Evolutionary conservation across 441 rosid species (phyloP), one percentile per base, ranked within the genome.

Genomic region (Adansonia madagascariensis): DNA sequence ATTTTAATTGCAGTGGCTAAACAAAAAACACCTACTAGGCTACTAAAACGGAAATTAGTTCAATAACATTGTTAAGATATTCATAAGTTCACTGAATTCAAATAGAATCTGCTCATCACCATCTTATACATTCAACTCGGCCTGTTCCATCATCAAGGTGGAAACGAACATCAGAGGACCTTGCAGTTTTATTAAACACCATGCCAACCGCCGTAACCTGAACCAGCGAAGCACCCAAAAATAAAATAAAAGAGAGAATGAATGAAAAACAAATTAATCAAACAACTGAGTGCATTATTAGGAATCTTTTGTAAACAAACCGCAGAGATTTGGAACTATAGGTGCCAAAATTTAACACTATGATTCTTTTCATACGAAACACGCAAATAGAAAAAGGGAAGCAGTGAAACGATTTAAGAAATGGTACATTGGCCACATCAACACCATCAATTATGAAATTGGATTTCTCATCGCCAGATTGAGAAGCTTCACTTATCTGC

Each of bases 71-170:
- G 47, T 20, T 12, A n/a, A 18, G 35, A 39, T 39, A 12, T 31
- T 61, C 47, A 55, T 67, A 52, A 57, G 71, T 70, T 22, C 55
- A 70, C 35, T 18, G 11, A 63, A 59, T 79, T 4, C 18, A 43
- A 76, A 49, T 6, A 10, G n/a, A 55, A 56, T 60, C 55, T 63
- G 1, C 60, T 17, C 35, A 60, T 65, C 88, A 95, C 99, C 99
- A 94, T 91, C 97, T 90, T 80, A 82, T 85, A 82, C 97, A 91
- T 41, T 84, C 86, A 63, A 93, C 82, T 17, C 88, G 85, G 18
- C 99, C 98, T 0, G 99, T 95, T 77, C 99, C 99, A 77, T 95
- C 99, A 60, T 95, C 97, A 41, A 95, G 76, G 43, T 74, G 57
- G 80, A 95, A 93, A 78, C 87, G 83, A 66, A 91, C 87, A 63